A percentile compares a stretch with the other conserved stretches of the same genome.
These are phyloP conservation scores for Colletotrichum sp. DNA, from an alignment of 2,329 filamentous ascomycete genomes.

Conservation along the genomic window DNA sequence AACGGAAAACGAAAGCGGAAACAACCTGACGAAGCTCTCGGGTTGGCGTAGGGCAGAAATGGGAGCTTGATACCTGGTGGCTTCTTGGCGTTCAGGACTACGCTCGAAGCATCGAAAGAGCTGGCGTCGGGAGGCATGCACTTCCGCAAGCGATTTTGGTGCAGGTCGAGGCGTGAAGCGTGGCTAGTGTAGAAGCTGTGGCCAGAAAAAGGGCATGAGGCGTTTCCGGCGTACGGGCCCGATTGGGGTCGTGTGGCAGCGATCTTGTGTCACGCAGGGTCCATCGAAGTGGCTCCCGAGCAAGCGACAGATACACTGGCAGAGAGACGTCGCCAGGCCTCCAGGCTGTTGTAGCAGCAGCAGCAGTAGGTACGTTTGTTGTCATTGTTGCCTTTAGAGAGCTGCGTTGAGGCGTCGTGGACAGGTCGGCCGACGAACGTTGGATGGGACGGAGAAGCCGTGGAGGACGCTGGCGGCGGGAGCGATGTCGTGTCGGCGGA, in stretches of 20 bases:
- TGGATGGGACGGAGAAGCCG: background rate
- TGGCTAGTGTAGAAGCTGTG: background rate
- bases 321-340: background rate
- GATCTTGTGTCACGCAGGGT: constrained; percentile 13
- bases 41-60: background rate
- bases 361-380: background rate
- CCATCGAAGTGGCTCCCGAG: background rate
- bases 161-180: background rate
- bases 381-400: background rate
- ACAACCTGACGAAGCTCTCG: background rate
- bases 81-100: constrained; percentile 6
- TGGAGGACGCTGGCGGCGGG: background rate
- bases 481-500: background rate
- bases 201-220: background rate
- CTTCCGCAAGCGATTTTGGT: constrained; percentile 7
- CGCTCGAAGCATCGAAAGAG: constrained; percentile 5
- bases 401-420: background rate
- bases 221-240: constrained; percentile 7
- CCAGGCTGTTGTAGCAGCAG: background rate
- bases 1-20: constrained; percentile 10
- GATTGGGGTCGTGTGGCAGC: constrained; percentile 2
- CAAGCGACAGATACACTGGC: background rate
- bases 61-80: background rate
- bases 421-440: background rate
- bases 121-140: background rate